Conservation (phyloP, 2,329 filamentous ascomycete species). For the Neofusicoccum sp. region DNA sequence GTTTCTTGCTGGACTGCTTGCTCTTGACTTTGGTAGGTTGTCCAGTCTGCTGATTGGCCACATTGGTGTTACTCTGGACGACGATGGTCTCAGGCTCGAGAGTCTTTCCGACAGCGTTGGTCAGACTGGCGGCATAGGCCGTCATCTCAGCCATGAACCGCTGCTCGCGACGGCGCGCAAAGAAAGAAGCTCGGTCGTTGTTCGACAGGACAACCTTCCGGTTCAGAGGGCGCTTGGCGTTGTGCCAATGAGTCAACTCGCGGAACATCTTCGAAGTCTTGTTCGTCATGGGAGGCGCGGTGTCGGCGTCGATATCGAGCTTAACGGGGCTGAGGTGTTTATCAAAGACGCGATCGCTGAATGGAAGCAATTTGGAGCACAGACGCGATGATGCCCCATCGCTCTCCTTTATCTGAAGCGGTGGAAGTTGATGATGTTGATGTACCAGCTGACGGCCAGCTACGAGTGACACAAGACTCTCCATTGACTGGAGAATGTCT, state of each 20-base stretch:
- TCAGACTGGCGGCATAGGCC: slow-evolving; percentile 68
- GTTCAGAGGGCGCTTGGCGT: slow-evolving; percentile 53
- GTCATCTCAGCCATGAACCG: slow-evolving; percentile 66
- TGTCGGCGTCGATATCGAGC: slow-evolving; percentile 36
- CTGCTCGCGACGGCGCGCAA: slow-evolving; percentile 55
- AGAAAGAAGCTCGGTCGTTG: slow-evolving; percentile 36
- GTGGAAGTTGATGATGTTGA: background rate
- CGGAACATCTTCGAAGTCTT: slow-evolving; percentile 42
- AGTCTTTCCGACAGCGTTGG: slow-evolving; percentile 60
- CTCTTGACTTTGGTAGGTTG: background rate
- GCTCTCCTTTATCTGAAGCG: background rate
- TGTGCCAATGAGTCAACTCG: slow-evolving; percentile 62
- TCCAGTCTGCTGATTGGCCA: background rate
- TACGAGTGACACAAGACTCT: background rate
- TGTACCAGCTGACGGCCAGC: too few relatives aligned
- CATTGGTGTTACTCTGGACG: slow-evolving; percentile 27
- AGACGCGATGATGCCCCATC: background rate
- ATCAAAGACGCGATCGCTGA: slow-evolving; percentile 49
- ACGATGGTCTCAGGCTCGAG: slow-evolving; percentile 66
- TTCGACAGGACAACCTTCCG: slow-evolving; percentile 32
- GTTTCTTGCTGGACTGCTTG: slow-evolving; percentile 29
- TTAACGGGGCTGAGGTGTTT: slow-evolving; percentile 46
- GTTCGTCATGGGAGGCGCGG: slow-evolving; percentile 27
- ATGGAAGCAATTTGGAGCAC: slow-evolving; percentile 40
- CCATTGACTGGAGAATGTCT: background rate